Evolutionary conservation across 2,329 filamentous ascomycete species (phyloP).

Genomic region (Ploettnerulaceae sp.): DNA sequence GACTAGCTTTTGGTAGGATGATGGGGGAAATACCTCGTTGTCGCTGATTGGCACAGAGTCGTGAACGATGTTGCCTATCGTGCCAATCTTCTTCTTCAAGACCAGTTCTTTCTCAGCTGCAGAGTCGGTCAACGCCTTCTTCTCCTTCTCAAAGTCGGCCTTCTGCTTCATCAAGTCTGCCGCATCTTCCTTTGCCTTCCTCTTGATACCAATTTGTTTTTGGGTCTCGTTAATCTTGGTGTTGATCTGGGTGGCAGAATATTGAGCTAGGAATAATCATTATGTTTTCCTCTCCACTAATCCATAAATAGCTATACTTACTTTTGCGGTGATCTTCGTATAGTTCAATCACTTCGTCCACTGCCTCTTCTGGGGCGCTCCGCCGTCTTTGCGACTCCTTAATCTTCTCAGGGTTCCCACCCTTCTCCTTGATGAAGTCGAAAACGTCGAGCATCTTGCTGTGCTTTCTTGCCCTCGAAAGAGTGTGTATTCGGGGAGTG

Average conservation of each 20-base stretch:
- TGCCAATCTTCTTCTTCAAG: slow-evolving; percentile 73
- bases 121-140: slow-evolving; percentile 70
- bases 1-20: background rate
- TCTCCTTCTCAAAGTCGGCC: slow-evolving; percentile 69
- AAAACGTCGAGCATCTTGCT: slow-evolving; percentile 65
- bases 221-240: slow-evolving; percentile 83
- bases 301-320: slow-evolving; percentile 35
- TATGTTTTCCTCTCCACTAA: background rate
- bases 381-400: slow-evolving; percentile 85
- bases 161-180: slow-evolving; percentile 76
- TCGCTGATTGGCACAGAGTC: slow-evolving; percentile 77
- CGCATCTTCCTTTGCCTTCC: slow-evolving; percentile 90
- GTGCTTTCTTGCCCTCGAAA: background rate
- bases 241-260: slow-evolving; percentile 73
- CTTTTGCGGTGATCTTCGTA: slow-evolving; percentile 82
- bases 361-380: slow-evolving; percentile 72
- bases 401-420: slow-evolving; percentile 87
- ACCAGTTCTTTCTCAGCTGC: slow-evolving; percentile 70
- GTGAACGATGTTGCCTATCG: slow-evolving; percentile 89
- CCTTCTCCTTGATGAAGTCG: slow-evolving; percentile 80
- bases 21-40: slow-evolving; percentile 58
- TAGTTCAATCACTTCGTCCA: slow-evolving; percentile 84
- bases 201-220: slow-evolving; percentile 86
- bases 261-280: slow-evolving; percentile 50
- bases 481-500: background rate